Conservation (phyloP, 2,329 filamentous ascomycete species). For the Allantophomopsis cytisporea region DNA sequence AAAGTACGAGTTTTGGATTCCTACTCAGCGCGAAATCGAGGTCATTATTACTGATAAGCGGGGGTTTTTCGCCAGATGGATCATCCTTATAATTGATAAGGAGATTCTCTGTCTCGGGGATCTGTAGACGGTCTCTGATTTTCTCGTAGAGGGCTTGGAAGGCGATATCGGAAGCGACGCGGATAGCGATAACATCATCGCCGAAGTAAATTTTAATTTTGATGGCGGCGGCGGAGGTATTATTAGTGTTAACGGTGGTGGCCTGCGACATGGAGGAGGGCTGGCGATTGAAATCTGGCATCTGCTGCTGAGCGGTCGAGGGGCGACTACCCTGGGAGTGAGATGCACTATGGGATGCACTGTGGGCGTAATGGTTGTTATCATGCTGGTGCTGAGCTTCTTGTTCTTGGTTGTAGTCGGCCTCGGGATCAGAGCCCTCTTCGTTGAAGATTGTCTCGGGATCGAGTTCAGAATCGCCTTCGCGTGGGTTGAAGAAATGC, state of each 20-base stretch:
- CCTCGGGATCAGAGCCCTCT: slow-evolving; percentile 53
- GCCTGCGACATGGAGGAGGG: slow-evolving; percentile 28
- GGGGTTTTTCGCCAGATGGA: slow-evolving; percentile 48
- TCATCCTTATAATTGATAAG: slow-evolving; percentile 82
- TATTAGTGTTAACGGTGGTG: slow-evolving; percentile 29
- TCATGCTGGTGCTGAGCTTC: too few relatives aligned
- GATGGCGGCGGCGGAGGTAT: slow-evolving; percentile 36
- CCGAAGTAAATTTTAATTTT: slow-evolving; percentile 96
- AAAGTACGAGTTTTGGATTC: slow-evolving; percentile 78
- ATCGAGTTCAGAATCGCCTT: slow-evolving; percentile 90
- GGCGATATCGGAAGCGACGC: slow-evolving; percentile 69
- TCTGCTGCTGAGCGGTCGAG: slow-evolving; percentile 14
- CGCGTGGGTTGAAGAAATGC: slow-evolving; percentile 79
- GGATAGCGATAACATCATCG: slow-evolving; percentile 81
- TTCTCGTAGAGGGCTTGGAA: slow-evolving; percentile 72
- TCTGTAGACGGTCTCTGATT: slow-evolving; percentile 70
- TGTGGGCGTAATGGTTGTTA: slow-evolving; percentile 24
- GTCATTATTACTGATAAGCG: slow-evolving; percentile 67
- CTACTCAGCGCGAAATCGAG: slow-evolving; percentile 67
- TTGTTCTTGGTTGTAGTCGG: slow-evolving; percentile 37
- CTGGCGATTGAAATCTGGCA: slow-evolving; percentile 15
- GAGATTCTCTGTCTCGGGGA: slow-evolving; percentile 54
- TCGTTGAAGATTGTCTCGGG: slow-evolving; percentile 68
- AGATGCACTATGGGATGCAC: slow-evolving; percentile 50
- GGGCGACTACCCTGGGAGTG: slow-evolving; percentile 31